phyloP scores from a whole-genome alignment of 1,139 yeast genomes.

The Debaryomyces coudertii region DNA sequence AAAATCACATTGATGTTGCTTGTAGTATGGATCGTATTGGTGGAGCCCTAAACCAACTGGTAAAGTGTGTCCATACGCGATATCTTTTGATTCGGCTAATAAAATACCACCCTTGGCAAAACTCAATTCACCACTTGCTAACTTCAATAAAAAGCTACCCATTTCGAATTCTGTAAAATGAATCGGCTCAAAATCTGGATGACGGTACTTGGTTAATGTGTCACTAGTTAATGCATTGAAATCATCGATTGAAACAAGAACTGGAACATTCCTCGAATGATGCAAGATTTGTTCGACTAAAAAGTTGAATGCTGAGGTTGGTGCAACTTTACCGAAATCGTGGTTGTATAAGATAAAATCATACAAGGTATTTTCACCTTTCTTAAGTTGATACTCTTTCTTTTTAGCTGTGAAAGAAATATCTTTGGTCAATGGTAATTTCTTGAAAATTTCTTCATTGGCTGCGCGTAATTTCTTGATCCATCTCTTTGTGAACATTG shows the following conservation, averaged over 20 bases:
- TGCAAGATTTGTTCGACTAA: constrained; percentile 57
- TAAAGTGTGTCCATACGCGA: constrained; percentile 46
- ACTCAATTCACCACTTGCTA: constrained; percentile 55
- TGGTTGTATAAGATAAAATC: constrained; percentile 41
- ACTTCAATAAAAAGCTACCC: constrained; percentile 59
- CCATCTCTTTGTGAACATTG: constrained; percentile 72
- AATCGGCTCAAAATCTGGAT: constrained; percentile 58
- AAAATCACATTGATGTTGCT: constrained; percentile 54
- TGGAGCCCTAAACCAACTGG: constrained; percentile 60
- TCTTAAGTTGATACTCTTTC: constrained; percentile 40
- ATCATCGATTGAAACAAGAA: constrained; percentile 74
- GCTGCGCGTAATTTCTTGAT: constrained; percentile 59
- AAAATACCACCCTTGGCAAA: constrained; percentile 68
- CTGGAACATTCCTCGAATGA: constrained; percentile 53
- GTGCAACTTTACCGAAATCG: constrained; percentile 43
- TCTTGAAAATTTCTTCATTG: constrained; percentile 54
- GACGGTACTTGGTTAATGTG: constrained; percentile 63
- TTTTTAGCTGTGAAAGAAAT: constrained; percentile 37
- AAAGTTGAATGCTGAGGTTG: constrained; percentile 49
- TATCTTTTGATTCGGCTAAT: constrained; percentile 56
- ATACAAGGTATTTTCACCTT: constrained; percentile 45
- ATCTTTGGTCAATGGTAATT: constrained; percentile 54
- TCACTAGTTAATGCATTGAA: constrained; percentile 64
- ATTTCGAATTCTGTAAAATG: constrained; percentile 68
- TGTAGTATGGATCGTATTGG: constrained; percentile 61